phyloP scores from a whole-genome alignment of 2,329 filamentous ascomycete genomes.

The Pestalotiopsis sp. region DNA sequence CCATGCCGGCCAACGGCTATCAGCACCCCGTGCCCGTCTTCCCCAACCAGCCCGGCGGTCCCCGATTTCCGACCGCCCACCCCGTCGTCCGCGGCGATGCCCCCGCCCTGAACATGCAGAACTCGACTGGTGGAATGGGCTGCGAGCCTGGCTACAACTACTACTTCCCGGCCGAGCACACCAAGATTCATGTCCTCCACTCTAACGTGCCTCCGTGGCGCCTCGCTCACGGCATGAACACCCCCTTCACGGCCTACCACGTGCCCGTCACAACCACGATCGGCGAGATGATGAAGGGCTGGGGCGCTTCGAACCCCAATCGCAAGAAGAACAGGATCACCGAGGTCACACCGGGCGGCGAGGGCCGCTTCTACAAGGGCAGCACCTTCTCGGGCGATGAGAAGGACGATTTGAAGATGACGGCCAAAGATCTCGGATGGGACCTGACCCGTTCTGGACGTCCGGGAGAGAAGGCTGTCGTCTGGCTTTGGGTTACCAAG shows the following conservation, averaged over 20 bases:
- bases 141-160: constrained; percentile 67
- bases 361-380: constrained; percentile 63
- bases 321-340: constrained; percentile 58
- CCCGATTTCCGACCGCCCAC: constrained; percentile 42
- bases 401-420: constrained; percentile 48
- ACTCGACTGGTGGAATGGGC: constrained; percentile 59
- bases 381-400: constrained; percentile 53
- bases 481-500: constrained; percentile 64
- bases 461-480: constrained; percentile 51
- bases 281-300: constrained; percentile 58
- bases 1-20: constrained; percentile 20
- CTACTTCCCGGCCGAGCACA: constrained; percentile 60
- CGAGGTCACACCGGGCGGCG: constrained; percentile 57
- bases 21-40: constrained; percentile 25
- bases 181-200: constrained; percentile 62
- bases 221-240: constrained; percentile 40
- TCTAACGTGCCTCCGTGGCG: constrained; percentile 56
- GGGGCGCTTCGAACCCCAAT: constrained; percentile 56
- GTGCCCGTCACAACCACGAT: constrained; percentile 57
- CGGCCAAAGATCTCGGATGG: constrained; percentile 62
- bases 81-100: constrained; percentile 47
- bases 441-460: constrained; percentile 51
- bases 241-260: constrained; percentile 52
- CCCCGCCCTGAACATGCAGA: constrained; percentile 57
- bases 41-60: constrained; percentile 25